These are phyloP conservation scores for Alternaria infectoria DNA, from an alignment of 2,329 filamentous ascomycete species.

Conservation along the genomic window DNA sequence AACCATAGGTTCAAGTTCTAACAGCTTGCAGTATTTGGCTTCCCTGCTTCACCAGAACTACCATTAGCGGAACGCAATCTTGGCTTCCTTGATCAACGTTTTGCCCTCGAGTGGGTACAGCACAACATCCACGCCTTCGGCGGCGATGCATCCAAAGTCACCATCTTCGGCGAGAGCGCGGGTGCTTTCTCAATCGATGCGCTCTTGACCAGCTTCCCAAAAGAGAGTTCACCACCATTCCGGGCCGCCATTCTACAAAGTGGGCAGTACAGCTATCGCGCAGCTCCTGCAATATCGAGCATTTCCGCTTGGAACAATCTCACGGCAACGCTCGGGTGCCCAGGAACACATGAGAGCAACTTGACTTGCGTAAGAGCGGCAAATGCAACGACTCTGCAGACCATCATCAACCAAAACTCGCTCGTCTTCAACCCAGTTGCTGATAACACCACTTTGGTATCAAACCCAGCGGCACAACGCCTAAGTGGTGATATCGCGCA, in stretches of 20 bases:
- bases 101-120: conserved; percentile 62
- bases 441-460: conserved; percentile 32
- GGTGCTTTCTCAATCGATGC: conserved; percentile 34
- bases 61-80: conserved; percentile 48
- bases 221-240: conserved; percentile 30
- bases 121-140: conserved; percentile 58
- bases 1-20: background rate
- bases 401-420: conserved; percentile 23
- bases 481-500: conserved; percentile 30
- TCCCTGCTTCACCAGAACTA: conserved; percentile 30
- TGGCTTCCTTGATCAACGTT: conserved; percentile 63
- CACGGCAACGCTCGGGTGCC: conserved; percentile 28
- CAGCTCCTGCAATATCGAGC: conserved; percentile 12
- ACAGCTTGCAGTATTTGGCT: conserved; percentile 34
- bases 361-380: conserved; percentile 32
- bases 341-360: conserved; percentile 18
- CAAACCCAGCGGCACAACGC: conserved; percentile 22
- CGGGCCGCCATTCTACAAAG: conserved; percentile 39
- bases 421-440: conserved; percentile 25
- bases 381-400: conserved; percentile 23
- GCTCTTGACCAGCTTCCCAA: conserved; percentile 34
- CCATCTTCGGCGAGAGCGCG: conserved; percentile 49
- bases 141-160: conserved; percentile 58
- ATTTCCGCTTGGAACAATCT: conserved; percentile 30
- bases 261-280: conserved; percentile 31